These are phyloP conservation scores for Zychaea mexicana DNA, from an alignment of 371 early-diverging fungal species.

Conservation along the genomic window DNA sequence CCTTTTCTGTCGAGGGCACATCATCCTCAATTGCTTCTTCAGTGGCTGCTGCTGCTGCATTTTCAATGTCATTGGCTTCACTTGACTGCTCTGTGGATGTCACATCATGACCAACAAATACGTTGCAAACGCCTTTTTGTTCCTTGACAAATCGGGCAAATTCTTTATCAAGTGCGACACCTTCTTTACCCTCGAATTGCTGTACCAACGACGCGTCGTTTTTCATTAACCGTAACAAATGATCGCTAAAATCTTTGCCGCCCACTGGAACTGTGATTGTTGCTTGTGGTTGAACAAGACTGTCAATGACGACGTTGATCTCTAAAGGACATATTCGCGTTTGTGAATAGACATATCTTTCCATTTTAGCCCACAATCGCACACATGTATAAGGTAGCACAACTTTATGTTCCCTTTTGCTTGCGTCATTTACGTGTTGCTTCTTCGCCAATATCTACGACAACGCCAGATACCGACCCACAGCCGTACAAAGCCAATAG, in stretches of 20 bases:
- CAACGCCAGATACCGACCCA: constrained; percentile 77
- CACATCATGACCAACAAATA: constrained; percentile 44
- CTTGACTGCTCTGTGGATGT: constrained; percentile 29
- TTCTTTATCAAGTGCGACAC: constrained; percentile 47
- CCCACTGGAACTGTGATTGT: constrained; percentile 67
- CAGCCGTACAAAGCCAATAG: constrained; percentile 81
- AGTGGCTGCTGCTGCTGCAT: constrained; percentile 35
- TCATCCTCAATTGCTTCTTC: constrained; percentile 38
- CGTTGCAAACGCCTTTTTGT: constrained; percentile 55
- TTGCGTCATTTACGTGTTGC: constrained; percentile 54
- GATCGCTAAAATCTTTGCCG: constrained; percentile 65
- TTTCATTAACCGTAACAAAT: constrained; percentile 60
- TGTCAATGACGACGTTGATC: constrained; percentile 76
- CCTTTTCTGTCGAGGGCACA: constrained; percentile 15
- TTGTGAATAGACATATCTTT: not conserved
- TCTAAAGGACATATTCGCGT: constrained; percentile 33
- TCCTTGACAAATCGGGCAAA: constrained; percentile 66
- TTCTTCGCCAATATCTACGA: constrained; percentile 89
- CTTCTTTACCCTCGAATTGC: constrained; percentile 35
- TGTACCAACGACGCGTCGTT: constrained; percentile 56
- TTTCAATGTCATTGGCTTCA: constrained; percentile 23
- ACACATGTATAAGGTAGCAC: not conserved
- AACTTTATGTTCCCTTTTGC: constrained; percentile 64
- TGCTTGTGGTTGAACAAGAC: constrained; percentile 59
- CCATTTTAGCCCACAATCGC: too few relatives aligned